Evolutionary conservation across 345 rosid genomes (phyloP), one percentile per base, ranked within the genome.

Genomic region (Aquilaria yunnanensis): DNA sequence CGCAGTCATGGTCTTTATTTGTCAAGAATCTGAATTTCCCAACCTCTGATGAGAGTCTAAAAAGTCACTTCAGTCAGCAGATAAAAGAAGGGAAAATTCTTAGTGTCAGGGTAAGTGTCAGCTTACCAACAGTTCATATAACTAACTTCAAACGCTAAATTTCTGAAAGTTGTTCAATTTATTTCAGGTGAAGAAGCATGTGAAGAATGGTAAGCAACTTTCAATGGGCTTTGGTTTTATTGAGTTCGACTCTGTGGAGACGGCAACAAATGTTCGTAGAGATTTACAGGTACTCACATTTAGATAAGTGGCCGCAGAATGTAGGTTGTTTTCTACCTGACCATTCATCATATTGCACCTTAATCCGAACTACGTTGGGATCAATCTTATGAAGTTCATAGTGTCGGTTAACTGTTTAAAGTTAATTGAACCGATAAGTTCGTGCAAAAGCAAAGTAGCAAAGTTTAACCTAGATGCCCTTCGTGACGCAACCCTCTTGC

Each of bases 171-270:
- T 37, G 43, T 37, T 37, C 43, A 37, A 8, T 37, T 37, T 37
- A 37, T 37, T 37, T 37, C 90, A 94, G 99, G 74, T 90, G 72
- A 90, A 81, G 77, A 86, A 77, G 73, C 99, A 90, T 75, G 29
- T 74, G 72, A 94, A 86, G 74, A 83, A 85, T 60, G 97, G 92
- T 59, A 90, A 90, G 81, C 74, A 73, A 69, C 77, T 90, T 14
- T 94, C 99, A 11, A 80, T 77, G 76, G 99, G 99, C 52, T 90
- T 84, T 78, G 99, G 99, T 71, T 90, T 94, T 78, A 55, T 88
- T 37, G 96, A 90, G 74, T 86, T 94, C 55, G 95, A 94, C 73
- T 82, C 95, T 34, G 68, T 78, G 72, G 96, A 94, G 72, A 86
- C 89, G 2, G 95, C 96, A 54, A 73, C 85, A 64, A 78, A 62